Percentiles rank a stretch among this genome's conserved stretches.
These are phyloP conservation scores for Termitomyces sp. DNA, from an alignment of 1,284 basidiomycete genomes.

Conservation along the genomic window DNA sequence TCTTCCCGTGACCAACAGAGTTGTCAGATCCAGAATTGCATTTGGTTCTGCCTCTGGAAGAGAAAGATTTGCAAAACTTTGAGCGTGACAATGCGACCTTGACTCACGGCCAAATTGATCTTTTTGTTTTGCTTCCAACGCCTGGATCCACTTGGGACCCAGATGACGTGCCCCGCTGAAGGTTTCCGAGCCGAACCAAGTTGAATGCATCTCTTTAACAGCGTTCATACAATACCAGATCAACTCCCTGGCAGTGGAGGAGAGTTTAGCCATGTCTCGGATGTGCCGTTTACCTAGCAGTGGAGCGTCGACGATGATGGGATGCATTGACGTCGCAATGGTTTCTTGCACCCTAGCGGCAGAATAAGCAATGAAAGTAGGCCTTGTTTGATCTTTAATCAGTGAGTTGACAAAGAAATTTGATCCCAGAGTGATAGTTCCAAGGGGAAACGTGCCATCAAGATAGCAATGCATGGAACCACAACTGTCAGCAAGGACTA, in stretches of 20 bases:
- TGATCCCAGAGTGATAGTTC: conserved; percentile 43
- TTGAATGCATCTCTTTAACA: conserved; percentile 62
- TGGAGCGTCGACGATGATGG: conserved; percentile 49
- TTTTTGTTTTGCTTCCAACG: conserved; percentile 56
- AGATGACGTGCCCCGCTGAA: conserved; percentile 61
- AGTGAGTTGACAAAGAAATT: conserved; percentile 38
- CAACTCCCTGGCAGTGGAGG: conserved; percentile 66
- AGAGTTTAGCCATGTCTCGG: conserved; percentile 64
- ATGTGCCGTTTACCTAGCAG: conserved; percentile 49
- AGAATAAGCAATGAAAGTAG: conserved; percentile 46
- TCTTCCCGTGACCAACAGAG: conserved; percentile 63
- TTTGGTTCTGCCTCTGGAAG: conserved; percentile 49
- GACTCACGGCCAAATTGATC: conserved; percentile 61
- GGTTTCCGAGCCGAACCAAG: conserved; percentile 67
- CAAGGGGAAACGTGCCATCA: conserved; percentile 79
- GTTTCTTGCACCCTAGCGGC: conserved; percentile 14
- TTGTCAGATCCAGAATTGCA: conserved; percentile 67
- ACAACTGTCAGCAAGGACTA: conserved; percentile 51
- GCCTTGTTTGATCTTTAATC: conserved; percentile 42
- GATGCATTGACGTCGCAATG: conserved; percentile 34
- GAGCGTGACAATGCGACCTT: conserved; percentile 5
- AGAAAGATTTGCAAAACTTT: conserved; percentile 13
- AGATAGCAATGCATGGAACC: conserved; percentile 63
- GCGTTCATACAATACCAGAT: conserved; percentile 65
- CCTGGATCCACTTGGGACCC: conserved; percentile 68